These are phyloP conservation scores for Meyerozyma smithsonii DNA, from an alignment of 1,139 yeast genomes.

Conservation along the genomic window DNA sequence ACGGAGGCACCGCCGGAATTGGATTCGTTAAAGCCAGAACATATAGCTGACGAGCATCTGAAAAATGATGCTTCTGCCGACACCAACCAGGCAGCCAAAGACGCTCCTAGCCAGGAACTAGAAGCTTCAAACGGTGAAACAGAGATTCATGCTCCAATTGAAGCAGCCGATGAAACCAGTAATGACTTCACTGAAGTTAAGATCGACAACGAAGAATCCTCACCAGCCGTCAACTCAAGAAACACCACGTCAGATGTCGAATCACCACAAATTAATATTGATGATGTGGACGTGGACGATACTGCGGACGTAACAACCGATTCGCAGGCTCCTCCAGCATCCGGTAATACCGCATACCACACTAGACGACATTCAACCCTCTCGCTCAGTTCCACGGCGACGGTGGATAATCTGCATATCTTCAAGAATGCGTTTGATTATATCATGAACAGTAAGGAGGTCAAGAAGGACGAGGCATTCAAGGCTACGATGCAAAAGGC, in stretches of 20 bases:
- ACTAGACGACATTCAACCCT: conserved; percentile 18
- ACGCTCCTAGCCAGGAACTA: neutral
- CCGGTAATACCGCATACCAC: conserved; percentile 7
- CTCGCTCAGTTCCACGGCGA: conserved; percentile 21
- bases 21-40: neutral
- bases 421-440: conserved; percentile 36
- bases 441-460: conserved; percentile 34
- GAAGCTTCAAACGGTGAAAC: neutral
- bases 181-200: neutral
- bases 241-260: neutral
- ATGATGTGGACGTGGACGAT: neutral
- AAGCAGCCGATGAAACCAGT: neutral
- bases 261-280: neutral
- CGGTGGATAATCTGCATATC: conserved; percentile 34
- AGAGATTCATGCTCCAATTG: neutral
- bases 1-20: neutral
- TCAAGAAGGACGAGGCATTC: conserved; percentile 35
- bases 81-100: neutral
- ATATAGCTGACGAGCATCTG: neutral
- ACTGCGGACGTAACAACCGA: neutral
- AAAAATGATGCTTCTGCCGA: neutral
- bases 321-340: neutral
- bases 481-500: conserved; percentile 31
- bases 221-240: neutral
- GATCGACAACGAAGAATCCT: neutral